These are phyloP conservation scores for Penicillium sp. DNA, from an alignment of 2,329 filamentous ascomycete species.

Conservation along the genomic window DNA sequence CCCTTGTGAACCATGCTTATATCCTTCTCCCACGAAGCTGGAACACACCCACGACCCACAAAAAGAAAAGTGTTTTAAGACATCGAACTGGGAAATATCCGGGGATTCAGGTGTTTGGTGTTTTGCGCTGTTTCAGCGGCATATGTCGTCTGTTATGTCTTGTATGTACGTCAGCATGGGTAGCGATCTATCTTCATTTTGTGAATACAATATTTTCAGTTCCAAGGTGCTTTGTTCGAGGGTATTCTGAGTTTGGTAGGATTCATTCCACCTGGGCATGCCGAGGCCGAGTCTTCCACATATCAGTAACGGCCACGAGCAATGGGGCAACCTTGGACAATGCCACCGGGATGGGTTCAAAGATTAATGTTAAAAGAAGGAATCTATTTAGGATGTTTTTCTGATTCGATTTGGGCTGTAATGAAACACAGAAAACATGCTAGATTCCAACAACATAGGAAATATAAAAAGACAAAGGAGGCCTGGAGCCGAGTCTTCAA, in stretches of 20 bases:
- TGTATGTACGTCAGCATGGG: constrained; percentile 28
- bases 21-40: background rate
- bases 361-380: background rate
- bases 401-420: constrained; percentile 9
- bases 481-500: constrained; percentile 9
- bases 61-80: constrained; percentile 23
- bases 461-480: constrained; percentile 24
- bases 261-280: background rate
- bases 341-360: too few relatives aligned
- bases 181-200: constrained; percentile 26
- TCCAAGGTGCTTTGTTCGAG: constrained; percentile 1
- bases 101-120: constrained; percentile 26
- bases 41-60: constrained; percentile 10
- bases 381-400: constrained; percentile 4
- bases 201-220: constrained; percentile 25
- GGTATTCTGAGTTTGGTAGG: background rate
- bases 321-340: too few relatives aligned
- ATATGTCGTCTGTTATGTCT: constrained; percentile 18
- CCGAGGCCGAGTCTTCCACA: background rate
- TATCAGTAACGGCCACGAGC: too few relatives aligned
- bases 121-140: constrained; percentile 25
- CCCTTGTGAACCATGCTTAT: constrained; percentile 3
- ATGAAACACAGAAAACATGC: constrained; percentile 21
- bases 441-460: constrained; percentile 26
- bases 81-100: constrained; percentile 26